Base-by-base conservation (phyloP, 2,329 filamentous ascomycete genomes). In the Pseudopithomyces maydicus region DNA sequence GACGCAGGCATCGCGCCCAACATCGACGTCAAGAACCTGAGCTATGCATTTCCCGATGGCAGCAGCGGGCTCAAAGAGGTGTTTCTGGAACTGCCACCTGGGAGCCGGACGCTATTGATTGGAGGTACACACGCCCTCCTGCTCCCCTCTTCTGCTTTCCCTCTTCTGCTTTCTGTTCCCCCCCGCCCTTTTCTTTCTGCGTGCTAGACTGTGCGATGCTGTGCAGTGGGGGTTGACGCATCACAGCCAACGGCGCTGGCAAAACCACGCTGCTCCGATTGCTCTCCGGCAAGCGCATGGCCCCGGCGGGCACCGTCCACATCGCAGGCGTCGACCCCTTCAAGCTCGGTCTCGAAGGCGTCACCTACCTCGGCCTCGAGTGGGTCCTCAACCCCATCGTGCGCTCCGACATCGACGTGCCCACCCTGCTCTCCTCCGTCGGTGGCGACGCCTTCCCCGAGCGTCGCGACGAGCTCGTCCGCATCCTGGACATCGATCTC, bases 351-450 rank as follows among this genome's bases (percentile, higher is more conserved):
- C 86, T 97, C 26, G 91, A 97, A 78, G 95, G 95, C 60, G 94
- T 99, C 32, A 98, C 94, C 20, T 99, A 99, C 77, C 89, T 99
- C 7, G 95, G 95, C 0, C 86, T 97, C 0, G 95, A 99, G 82
- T 99, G 95, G 95, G 95, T 98, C 2, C 85, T 99, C 10, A 98
- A 98, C 81, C 91, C 91, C 47, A 96, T 98, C 69, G 95, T 98
- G 46, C 90, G 94, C 50, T 96, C 90, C 29, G 95, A 99, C 77
- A 97, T 99, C 66, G 92, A 91, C 57, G 94, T 99, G 3, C 85
- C 84, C 3, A 93, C 96, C 64, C 86, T 99, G 6, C 86, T 99
- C 23, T 81, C 87, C 47, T 92, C 88, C 2, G 91, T 99, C 0
- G 95, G 95, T 58, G 95, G 95, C 12, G 86, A 96, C 75, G 85